Percentiles rank a stretch among this genome's conserved stretches.
Conservation (phyloP, 495 filamentous ascomycete genomes). For the Tuber microsphaerosporum region DNA sequence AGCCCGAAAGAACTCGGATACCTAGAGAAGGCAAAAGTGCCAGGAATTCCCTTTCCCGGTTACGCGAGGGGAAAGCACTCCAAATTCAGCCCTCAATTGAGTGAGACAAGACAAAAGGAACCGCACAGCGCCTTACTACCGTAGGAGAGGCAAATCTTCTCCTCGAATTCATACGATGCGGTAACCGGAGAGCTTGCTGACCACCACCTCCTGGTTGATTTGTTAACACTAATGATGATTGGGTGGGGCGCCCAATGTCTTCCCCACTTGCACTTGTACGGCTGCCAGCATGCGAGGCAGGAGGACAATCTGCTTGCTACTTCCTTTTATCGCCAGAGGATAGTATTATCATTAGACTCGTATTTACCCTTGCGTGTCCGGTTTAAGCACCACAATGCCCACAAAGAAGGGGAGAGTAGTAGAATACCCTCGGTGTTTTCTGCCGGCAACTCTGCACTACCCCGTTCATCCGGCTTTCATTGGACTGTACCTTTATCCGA, state of each 20-base stretch:
- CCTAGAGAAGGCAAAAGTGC: not conserved
- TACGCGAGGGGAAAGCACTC: not conserved
- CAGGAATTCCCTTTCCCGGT: not conserved
- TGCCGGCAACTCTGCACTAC: not conserved
- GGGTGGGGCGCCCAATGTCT: not conserved
- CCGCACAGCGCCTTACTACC: not conserved
- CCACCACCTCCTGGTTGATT: not conserved
- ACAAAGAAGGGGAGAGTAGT: not conserved
- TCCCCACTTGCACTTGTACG: not conserved
- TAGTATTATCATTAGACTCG: not conserved
- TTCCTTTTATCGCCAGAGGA: not conserved
- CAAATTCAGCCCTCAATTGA: not conserved
- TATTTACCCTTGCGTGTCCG: not conserved
- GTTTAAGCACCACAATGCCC: not conserved
- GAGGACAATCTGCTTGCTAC: not conserved
- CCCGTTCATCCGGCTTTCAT: not conserved
- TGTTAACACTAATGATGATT: not conserved
- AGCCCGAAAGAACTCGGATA: not conserved
- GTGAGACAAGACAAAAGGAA: not conserved
- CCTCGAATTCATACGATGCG: not conserved
- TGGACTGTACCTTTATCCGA: not conserved
- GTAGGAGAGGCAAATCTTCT: not conserved
- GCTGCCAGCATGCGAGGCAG: not conserved
- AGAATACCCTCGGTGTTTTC: not conserved
- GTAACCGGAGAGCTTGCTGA: not conserved